Conservation (phyloP, 768 basidiomycete genomes). For the Pisolithus orientalis region DNA sequence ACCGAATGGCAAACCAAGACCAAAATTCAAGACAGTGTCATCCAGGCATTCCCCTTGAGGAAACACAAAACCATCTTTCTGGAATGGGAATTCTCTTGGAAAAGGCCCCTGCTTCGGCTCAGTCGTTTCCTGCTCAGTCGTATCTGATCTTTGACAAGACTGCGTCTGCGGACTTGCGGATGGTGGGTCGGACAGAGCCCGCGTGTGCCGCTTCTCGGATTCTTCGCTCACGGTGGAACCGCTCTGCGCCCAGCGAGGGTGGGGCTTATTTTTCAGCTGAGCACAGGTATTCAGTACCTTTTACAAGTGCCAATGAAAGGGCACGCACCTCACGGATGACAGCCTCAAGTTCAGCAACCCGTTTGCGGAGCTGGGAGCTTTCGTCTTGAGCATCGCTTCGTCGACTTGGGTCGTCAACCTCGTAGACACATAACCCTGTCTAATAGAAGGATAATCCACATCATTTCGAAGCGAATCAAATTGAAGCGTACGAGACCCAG, state of each 20-base stretch:
- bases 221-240: conserved; percentile 20
- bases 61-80: conserved; percentile 26
- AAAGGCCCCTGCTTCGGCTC: conserved; percentile 4
- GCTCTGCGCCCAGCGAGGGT: conserved; percentile 50
- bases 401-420: conserved; percentile 70
- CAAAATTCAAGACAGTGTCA: conserved; percentile 14
- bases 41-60: conserved; percentile 10
- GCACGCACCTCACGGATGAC: conserved; percentile 67
- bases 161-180: conserved; percentile 9
- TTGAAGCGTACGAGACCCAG: conserved; percentile 31
- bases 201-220: conserved; percentile 19
- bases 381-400: conserved; percentile 52
- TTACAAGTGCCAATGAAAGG: neutral
- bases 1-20: conserved; percentile 18
- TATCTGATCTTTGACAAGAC: conserved; percentile 2
- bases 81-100: conserved; percentile 4
- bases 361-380: conserved; percentile 55
- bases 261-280: conserved; percentile 68
- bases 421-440: conserved; percentile 82
- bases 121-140: neutral
- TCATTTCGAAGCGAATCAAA: conserved; percentile 17
- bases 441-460: conserved; percentile 20
- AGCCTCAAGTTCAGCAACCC: conserved; percentile 78
- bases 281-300: neutral
- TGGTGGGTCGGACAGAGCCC: conserved; percentile 12